These are phyloP conservation scores for Populus trichocarpa DNA, from an alignment of 441 rosid species.

Conservation along the genomic window DNA sequence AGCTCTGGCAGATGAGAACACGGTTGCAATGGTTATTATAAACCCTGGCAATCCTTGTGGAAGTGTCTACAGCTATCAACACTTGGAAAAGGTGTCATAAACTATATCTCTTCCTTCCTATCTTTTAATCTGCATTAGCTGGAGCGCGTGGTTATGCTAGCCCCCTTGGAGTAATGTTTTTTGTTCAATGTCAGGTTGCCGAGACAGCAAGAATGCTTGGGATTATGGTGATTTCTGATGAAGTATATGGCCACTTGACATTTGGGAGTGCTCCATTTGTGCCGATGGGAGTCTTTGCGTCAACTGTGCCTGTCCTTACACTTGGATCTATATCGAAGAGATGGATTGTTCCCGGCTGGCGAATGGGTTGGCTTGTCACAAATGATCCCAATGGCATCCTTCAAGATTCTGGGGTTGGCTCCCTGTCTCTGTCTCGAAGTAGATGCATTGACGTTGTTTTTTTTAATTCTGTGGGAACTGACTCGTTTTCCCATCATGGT, in stretches of 20 bases:
- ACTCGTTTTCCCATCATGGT: too few relatives aligned
- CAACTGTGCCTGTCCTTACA: constrained; percentile 53
- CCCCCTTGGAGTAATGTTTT: too few relatives aligned
- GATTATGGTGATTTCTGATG: constrained; percentile 66
- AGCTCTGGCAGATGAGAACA: constrained; percentile 47
- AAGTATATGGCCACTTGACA: constrained; percentile 49
- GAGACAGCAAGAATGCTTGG: constrained; percentile 54
- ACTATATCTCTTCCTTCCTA: neutral
- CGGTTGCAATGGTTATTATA: constrained; percentile 45
- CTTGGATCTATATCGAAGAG: constrained; percentile 65
- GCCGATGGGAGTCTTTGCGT: constrained; percentile 59
- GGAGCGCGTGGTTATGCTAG: too few relatives aligned
- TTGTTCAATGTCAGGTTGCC: constrained; percentile 33
- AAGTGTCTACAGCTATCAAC: constrained; percentile 41
- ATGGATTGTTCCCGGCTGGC: constrained; percentile 75
- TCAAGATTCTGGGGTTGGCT: constrained; percentile 37
- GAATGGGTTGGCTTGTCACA: constrained; percentile 56
- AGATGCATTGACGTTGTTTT: neutral
- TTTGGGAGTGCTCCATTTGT: constrained; percentile 51
- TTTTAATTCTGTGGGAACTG: neutral
- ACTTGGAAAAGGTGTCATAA: constrained; percentile 44
- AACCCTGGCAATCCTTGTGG: constrained; percentile 67
- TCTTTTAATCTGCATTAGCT: too few relatives aligned
- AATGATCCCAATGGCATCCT: constrained; percentile 45
- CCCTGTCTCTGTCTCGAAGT: neutral